phyloP scores from a whole-genome alignment of 345 rosid species.

The Lepidium sativum region DNA sequence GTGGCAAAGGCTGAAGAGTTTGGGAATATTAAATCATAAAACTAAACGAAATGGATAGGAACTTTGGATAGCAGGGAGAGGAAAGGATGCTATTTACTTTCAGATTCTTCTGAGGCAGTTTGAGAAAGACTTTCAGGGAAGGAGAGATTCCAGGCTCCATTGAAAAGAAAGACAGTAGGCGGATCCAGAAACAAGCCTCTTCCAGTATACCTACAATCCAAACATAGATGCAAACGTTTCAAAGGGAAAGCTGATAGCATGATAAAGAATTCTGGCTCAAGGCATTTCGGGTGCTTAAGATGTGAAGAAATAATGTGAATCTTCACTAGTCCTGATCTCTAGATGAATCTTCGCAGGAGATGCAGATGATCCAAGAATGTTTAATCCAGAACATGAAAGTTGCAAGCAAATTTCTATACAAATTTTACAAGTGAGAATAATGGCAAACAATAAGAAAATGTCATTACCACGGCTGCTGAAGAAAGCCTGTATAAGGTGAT shows the following conservation, averaged over 20 bases:
- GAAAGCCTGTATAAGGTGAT: constrained; percentile 78
- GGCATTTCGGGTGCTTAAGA: not conserved
- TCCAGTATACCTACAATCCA: constrained; percentile 66
- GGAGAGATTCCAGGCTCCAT: constrained; percentile 55
- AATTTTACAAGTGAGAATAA: not conserved
- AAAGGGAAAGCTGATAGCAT: not conserved
- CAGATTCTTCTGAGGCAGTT: constrained; percentile 19
- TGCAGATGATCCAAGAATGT: not conserved
- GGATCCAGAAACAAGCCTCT: constrained; percentile 90
- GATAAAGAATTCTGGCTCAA: not conserved
- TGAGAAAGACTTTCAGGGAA: constrained; percentile 48
- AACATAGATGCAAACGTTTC: not conserved
- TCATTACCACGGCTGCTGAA: constrained; percentile 88
- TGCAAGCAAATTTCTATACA: not conserved
- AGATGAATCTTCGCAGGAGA: not conserved
- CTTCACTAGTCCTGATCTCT: not conserved
- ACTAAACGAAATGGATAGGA: not conserved
- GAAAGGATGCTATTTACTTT: constrained; percentile 32
- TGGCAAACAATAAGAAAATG: not conserved
- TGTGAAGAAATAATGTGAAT: not conserved
- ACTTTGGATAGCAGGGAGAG: not conserved
- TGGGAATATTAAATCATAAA: not conserved
- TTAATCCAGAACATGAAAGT: not conserved
- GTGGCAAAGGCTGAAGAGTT: constrained; percentile 50
- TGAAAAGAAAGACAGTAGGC: constrained; percentile 65